phyloP scores from a whole-genome alignment of 345 rosid genomes.

The Gossypium bickii region DNA sequence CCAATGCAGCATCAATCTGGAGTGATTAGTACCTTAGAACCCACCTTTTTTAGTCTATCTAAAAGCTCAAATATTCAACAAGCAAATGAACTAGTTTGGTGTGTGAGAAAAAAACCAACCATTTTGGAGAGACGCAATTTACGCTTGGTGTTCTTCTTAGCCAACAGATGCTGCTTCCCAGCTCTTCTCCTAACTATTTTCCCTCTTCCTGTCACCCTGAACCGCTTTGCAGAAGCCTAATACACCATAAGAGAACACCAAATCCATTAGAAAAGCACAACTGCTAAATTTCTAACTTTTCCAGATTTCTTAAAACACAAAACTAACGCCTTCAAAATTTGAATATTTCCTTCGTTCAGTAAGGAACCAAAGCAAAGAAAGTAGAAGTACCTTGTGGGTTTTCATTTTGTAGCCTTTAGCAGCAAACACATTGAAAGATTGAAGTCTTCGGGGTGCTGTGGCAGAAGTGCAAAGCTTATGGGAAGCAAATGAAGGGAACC shows the following conservation, averaged over 20 bases:
- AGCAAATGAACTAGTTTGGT: background rate
- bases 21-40: background rate
- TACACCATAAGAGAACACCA: slow-evolving; percentile 10
- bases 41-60: slow-evolving; percentile 4
- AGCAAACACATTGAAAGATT: slow-evolving; percentile 58
- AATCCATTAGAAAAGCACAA: background rate
- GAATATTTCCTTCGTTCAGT: background rate
- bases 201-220: slow-evolving; percentile 87
- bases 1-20: background rate
- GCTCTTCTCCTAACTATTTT: slow-evolving; percentile 89
- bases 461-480: slow-evolving; percentile 21
- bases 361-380: background rate
- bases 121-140: slow-evolving; percentile 82
- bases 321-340: background rate
- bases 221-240: slow-evolving; percentile 93
- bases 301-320: background rate
- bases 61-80: background rate
- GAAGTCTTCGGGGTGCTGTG: slow-evolving; percentile 34
- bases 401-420: slow-evolving; percentile 92
- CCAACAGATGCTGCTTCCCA: slow-evolving; percentile 92
- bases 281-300: background rate
- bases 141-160: slow-evolving; percentile 89
- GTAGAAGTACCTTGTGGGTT: slow-evolving; percentile 74
- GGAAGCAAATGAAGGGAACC: slow-evolving; percentile 37
- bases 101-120: slow-evolving; percentile 34